Evolutionary conservation across 2,329 filamentous ascomycete genomes (phyloP).

Genomic region (Leptographium flavum): DNA sequence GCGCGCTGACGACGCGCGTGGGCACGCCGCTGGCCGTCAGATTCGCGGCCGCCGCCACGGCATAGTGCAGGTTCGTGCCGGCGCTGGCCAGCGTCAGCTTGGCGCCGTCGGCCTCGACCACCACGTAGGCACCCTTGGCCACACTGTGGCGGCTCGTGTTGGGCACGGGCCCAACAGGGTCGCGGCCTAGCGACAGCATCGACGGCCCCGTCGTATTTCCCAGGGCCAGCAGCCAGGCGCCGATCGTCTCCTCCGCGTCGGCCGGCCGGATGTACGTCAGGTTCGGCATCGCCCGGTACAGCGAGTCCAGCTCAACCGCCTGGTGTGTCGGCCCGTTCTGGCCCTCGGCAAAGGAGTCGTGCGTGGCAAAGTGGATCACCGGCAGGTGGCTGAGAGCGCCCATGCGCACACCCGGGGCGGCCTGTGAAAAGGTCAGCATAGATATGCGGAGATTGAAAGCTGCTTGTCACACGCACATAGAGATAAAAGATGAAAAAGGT

Average conservation of each 20-base stretch:
- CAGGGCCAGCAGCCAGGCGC: slow-evolving; percentile 31
- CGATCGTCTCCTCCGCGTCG: slow-evolving; percentile 42
- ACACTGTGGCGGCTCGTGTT: too few species aligned
- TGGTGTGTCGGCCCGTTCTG: slow-evolving; percentile 51
- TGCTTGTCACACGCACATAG: too few species aligned
- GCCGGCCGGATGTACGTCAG: slow-evolving; percentile 44
- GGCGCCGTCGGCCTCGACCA: too few species aligned
- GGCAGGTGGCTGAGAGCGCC: slow-evolving; percentile 40
- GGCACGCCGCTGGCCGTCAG: too few species aligned
- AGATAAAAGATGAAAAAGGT: slow-evolving; percentile 44
- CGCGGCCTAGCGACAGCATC: too few species aligned
- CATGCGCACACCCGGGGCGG: slow-evolving; percentile 23
- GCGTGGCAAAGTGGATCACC: slow-evolving; percentile 45
- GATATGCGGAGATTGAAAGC: slow-evolving; percentile 20
- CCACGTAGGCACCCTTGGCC: too few species aligned
- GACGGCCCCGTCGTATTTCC: too few species aligned
- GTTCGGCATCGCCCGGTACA: slow-evolving; percentile 51
- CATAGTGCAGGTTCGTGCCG: too few species aligned
- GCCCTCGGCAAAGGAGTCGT: slow-evolving; percentile 45
- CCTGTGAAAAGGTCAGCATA: background rate
- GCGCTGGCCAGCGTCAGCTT: too few species aligned
- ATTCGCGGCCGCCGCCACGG: too few species aligned
- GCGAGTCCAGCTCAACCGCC: slow-evolving; percentile 38
- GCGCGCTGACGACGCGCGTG: too few species aligned
- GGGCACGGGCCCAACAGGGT: too few species aligned